A percentile compares a stretch with the other conserved stretches of the same genome.
Conservation (phyloP, 495 filamentous ascomycete species). For the Penicillium pulvis region DNA sequence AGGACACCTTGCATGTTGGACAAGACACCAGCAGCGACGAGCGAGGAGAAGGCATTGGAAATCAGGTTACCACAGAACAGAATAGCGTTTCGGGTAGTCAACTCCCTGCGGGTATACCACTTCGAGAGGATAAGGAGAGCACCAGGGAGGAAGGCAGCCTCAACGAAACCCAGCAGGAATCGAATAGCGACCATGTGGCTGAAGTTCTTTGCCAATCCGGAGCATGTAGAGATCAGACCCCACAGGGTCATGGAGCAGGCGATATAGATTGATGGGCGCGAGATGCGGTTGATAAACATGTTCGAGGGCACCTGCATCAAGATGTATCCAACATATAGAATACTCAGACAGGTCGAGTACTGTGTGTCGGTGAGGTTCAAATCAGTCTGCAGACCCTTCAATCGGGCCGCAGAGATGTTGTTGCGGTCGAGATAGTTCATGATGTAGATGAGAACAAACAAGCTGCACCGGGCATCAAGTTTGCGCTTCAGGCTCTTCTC, state of each 20-base stretch:
- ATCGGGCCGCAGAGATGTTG: slow-evolving; percentile 51
- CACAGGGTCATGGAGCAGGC: slow-evolving; percentile 64
- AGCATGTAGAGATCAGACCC: slow-evolving; percentile 64
- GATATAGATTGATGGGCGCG: slow-evolving; percentile 62
- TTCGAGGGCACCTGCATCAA: slow-evolving; percentile 40
- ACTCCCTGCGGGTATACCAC: slow-evolving; percentile 48
- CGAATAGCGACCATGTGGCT: slow-evolving; percentile 61
- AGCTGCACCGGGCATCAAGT: slow-evolving; percentile 34
- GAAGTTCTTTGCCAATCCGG: slow-evolving; percentile 55
- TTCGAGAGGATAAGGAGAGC: slow-evolving; percentile 49
- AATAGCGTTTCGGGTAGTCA: slow-evolving; percentile 46
- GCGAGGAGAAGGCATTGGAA: slow-evolving; percentile 66
- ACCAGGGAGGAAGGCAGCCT: slow-evolving; percentile 48
- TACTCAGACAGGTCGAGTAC: slow-evolving; percentile 61
- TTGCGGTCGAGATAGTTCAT: slow-evolving; percentile 53
- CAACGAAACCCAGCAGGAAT: slow-evolving; percentile 67
- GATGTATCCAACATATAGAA: slow-evolving; percentile 64
- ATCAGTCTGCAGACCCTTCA: slow-evolving; percentile 55
- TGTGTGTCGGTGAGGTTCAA: slow-evolving; percentile 46
- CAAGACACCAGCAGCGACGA: slow-evolving; percentile 52
- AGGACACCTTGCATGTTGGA: slow-evolving; percentile 43
- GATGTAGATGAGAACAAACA: slow-evolving; percentile 37
- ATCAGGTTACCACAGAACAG: slow-evolving; percentile 50
- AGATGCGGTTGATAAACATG: slow-evolving; percentile 46
- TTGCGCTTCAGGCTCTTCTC: slow-evolving; percentile 37